Base-by-base conservation (phyloP, 139 green algal species). In the Dunaliella primolecta region DNA sequence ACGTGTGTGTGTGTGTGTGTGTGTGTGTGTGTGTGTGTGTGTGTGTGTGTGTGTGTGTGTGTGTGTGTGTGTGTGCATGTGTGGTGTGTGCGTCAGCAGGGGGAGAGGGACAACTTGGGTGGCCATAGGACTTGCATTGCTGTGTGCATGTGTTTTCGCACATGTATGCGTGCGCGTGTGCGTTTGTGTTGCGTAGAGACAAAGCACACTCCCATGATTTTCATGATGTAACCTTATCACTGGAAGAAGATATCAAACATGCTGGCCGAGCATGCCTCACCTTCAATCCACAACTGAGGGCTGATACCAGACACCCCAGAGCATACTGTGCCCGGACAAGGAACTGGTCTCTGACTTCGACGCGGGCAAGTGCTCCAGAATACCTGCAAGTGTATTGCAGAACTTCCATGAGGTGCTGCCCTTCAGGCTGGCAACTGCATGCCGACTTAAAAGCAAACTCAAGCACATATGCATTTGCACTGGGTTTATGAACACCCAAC, bases 281-380 rank as follows among this genome's bases (percentile, higher is more conserved):
- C 84, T 93, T 93, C 75, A 89, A 78, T 27, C 82, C 78, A 55
- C 88, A 87, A 36, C 78, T 86, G 25, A 86, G 82, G 71, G 87
- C 83, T 20, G 90, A 90, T 11, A 90, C 90, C 80, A 93, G 86
- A 71, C 84, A 70, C 20, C 87, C 90, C 3, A 85, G n/a, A 3
- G 90, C 87, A 70, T 88, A 90, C 74, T 90, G 86, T 30, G 87
- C 90, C 2, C 90, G 85, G 33, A 84, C 88, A 56, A 90, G 86
- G 36, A 84, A 86, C 84, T 93, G 90, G 74, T 90, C 82, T 15
- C 79, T 71, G 0, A 90, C 46, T 77, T 91, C 90, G 72, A 89
- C 78, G 0, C 72, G 38, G 1, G 72, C 27, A 0, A 78, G 29
- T 27, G 33, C 38, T 55, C 30, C 75, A 55, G 79, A 36, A 35